Evolutionary conservation across 306 rosid species (phyloP), one percentile per base, ranked within the genome.

Genomic region (Cicer pinnatifidum): DNA sequence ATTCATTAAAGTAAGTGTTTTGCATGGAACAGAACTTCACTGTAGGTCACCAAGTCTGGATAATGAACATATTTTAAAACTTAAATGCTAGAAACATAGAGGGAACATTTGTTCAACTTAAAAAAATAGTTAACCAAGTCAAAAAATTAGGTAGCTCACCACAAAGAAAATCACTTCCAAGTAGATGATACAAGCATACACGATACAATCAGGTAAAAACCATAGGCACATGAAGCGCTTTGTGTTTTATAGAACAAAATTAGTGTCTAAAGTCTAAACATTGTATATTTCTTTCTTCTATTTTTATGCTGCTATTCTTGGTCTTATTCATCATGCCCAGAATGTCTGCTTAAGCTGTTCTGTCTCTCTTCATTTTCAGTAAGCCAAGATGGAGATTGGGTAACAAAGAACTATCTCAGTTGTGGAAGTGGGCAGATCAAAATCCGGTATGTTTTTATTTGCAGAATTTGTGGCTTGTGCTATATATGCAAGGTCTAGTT

Each of bases 381-480:
- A 88, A 81, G 86, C 97, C 92, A 45, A 89, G 91, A 80, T 93
- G 97, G 97, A 89, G 98, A 83, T 54, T 93, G 83, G 97, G 98
- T 61, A 93, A 93, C 84, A 93, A 87, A 88, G 98, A 93, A 79
- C 88, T 93, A 75, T 89, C 98, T 78, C 98, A 91, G 75, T 79
- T 93, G 76, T 93, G 98, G 98, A 93, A 91, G 81, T 93, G 97
- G 97, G 91, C 98, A 33, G 98, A 93, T 84, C 98, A 93, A 85
- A 93, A 93, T 85, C 97, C 89, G 84, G 98, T 93, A 77, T 11
- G 90, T 81, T 58, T 65, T 64, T 51, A 16, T 60, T 68, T 38
- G 9, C 67, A 17, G 28, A 60, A 13, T n/a, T 16, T 64, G 46
- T 11, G 41, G 33, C 51, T 61, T 13, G 19, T 82, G 72, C 53